These are phyloP conservation scores for Xylaria flabelliformis DNA, from an alignment of 495 filamentous ascomycete species.

Conservation along the genomic window DNA sequence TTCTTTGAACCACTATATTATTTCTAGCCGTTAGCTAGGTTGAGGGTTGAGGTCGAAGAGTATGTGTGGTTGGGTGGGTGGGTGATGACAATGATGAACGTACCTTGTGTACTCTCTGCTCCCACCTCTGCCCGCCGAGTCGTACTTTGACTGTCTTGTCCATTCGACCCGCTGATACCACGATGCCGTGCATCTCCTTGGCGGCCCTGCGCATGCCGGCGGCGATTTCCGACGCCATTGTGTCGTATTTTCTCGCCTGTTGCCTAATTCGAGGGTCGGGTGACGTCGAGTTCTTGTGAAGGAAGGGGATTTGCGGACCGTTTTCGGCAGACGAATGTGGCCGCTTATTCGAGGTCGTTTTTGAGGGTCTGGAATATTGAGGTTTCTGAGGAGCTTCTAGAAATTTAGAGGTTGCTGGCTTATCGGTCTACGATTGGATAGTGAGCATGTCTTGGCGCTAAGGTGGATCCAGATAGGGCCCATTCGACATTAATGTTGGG, in stretches of 20 bases:
- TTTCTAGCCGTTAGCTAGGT: background rate
- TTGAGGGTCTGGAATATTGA: background rate
- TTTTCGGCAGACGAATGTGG: background rate
- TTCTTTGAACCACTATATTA: conserved; percentile 54
- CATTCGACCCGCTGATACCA: conserved; percentile 74
- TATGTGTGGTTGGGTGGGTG: background rate
- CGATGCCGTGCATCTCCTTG: conserved; percentile 59
- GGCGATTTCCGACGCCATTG: conserved; percentile 43
- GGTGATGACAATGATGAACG: background rate
- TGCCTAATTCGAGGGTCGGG: background rate
- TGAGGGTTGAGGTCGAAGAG: background rate
- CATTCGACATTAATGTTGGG: background rate
- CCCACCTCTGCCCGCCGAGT: conserved; percentile 66
- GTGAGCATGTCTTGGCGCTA: background rate
- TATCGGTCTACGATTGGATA: conserved; percentile 8
- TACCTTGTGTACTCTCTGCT: conserved; percentile 62
- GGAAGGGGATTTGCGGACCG: background rate
- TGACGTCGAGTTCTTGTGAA: background rate
- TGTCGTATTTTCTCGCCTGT: conserved; percentile 3
- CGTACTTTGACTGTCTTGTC: conserved; percentile 73
- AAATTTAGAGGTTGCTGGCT: conserved; percentile 19
- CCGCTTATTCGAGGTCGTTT: background rate
- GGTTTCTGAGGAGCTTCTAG: background rate
- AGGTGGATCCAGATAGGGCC: background rate
- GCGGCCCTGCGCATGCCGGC: conserved; percentile 37